Percentiles rank a stretch among this genome's conserved stretches.
Evolutionary conservation across 2,329 filamentous ascomycete genomes (phyloP).

Genomic region (Phialocephala sp.): DNA sequence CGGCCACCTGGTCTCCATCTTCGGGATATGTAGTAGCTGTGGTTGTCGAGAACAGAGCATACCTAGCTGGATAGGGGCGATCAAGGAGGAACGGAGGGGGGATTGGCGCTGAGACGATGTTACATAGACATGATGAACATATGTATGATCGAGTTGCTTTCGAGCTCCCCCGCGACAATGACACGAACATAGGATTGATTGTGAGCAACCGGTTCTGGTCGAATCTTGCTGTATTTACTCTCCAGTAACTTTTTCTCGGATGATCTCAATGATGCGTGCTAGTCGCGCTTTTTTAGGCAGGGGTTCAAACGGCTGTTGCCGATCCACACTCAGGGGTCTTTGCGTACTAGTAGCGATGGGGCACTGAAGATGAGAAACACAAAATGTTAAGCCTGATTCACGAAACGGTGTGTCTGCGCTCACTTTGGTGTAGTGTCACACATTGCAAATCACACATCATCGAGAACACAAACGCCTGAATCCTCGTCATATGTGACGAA

Average conservation of each 20-base stretch:
- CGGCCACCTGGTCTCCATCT: not conserved
- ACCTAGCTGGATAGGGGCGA: constrained; percentile 9
- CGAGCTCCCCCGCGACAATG: constrained; percentile 33
- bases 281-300: constrained; percentile 1
- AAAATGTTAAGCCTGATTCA: too few relatives aligned
- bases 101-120: constrained; percentile 17
- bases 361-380: too few relatives aligned
- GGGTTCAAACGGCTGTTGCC: not conserved
- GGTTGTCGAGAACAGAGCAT: constrained; percentile 14
- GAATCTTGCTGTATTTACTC: not conserved
- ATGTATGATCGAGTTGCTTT: constrained; percentile 31
- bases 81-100: constrained; percentile 8
- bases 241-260: constrained; percentile 15
- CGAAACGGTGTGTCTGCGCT: too few relatives aligned
- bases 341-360: too few relatives aligned
- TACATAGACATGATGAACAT: constrained; percentile 36
- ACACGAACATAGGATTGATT: constrained; percentile 34
- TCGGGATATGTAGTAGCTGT: not conserved
- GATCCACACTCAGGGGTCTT: too few relatives aligned
- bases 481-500: not conserved
- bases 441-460: not conserved
- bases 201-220: not conserved
- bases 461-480: not conserved
- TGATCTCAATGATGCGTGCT: not conserved
- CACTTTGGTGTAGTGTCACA: too few relatives aligned